phyloP scores from a whole-genome alignment of 163 green algal genomes.

The Smithsoniella earleae region DNA sequence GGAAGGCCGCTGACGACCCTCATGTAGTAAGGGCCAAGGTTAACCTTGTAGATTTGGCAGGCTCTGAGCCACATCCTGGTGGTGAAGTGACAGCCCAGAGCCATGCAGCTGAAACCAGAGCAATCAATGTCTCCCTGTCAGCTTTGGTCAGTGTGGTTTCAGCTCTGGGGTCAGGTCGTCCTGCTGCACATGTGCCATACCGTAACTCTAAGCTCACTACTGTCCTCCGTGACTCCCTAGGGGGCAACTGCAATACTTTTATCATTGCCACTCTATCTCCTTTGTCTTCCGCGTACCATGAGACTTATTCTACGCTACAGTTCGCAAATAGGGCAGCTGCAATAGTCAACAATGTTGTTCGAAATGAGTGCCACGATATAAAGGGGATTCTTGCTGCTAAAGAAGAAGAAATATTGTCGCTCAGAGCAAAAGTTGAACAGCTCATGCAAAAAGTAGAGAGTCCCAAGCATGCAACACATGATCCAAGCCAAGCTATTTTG shows the following conservation, averaged over 20 bases:
- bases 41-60: conserved; percentile 57
- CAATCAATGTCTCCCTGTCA: conserved; percentile 56
- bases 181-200: conserved; percentile 49
- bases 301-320: conserved; percentile 55
- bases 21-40: conserved; percentile 49
- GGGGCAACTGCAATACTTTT: conserved; percentile 37
- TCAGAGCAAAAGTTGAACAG: too few relatives aligned
- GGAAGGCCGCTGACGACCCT: conserved; percentile 31
- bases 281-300: conserved; percentile 45
- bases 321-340: conserved; percentile 58
- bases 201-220: conserved; percentile 45
- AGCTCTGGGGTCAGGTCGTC: conserved; percentile 40
- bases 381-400: not conserved
- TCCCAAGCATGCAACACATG: too few relatives aligned
- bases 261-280: conserved; percentile 60
- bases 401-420: not conserved
- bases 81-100: not conserved
- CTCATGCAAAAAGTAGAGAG: too few relatives aligned
- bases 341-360: conserved; percentile 58
- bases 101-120: conserved; percentile 43
- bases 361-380: conserved; percentile 2
- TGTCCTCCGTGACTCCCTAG: conserved; percentile 41
- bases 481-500: too few relatives aligned
- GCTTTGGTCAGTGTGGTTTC: conserved; percentile 55
- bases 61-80: conserved; percentile 36